Conservation (phyloP, 495 filamentous ascomycete species). For the Penicillium argentinense region DNA sequence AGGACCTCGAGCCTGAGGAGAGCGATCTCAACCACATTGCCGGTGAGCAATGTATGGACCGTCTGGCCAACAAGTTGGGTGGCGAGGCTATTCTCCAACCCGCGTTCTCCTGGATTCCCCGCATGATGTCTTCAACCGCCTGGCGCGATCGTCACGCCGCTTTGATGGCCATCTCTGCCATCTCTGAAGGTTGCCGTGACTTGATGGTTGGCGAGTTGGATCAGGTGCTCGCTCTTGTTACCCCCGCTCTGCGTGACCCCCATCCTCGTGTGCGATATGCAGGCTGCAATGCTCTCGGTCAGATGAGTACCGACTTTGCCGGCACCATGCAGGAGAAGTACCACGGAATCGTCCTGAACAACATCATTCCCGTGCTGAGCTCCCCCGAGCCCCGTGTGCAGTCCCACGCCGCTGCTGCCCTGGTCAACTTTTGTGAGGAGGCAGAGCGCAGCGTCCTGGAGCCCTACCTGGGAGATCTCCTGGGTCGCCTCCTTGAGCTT, state of each 20-base stretch:
- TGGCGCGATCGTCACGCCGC: constrained; percentile 98
- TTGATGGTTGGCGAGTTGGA: constrained; percentile 93
- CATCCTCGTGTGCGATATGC: constrained; percentile 97
- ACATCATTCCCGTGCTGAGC: constrained; percentile 89
- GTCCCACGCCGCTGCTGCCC: constrained; percentile 91
- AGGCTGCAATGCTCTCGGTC: constrained; percentile 96
- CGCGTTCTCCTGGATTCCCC: constrained; percentile 95
- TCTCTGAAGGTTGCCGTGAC: constrained; percentile 95
- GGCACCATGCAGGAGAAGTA: constrained; percentile 98
- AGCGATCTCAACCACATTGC: constrained; percentile 98
- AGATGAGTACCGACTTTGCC: constrained; percentile 99
- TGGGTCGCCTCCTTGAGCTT: constrained; percentile 78
- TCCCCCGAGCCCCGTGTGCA: constrained; percentile 92
- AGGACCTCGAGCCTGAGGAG: constrained; percentile 94
- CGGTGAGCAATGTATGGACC: constrained; percentile 98
- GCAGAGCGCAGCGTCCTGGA: constrained; percentile 90
- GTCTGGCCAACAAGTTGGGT: constrained; percentile 95
- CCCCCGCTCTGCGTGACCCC: constrained; percentile 85
- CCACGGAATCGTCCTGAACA: constrained; percentile 77
- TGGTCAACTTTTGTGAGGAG: constrained; percentile 99
- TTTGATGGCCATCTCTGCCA: constrained; percentile 98
- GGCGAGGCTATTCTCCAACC: constrained; percentile 82
- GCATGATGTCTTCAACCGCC: constrained; percentile 92
- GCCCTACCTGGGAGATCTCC: constrained; percentile 87
- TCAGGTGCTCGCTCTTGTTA: constrained; percentile 89